Conservation (phyloP, 805 yeast species). For the Ogataea sp. region DNA sequence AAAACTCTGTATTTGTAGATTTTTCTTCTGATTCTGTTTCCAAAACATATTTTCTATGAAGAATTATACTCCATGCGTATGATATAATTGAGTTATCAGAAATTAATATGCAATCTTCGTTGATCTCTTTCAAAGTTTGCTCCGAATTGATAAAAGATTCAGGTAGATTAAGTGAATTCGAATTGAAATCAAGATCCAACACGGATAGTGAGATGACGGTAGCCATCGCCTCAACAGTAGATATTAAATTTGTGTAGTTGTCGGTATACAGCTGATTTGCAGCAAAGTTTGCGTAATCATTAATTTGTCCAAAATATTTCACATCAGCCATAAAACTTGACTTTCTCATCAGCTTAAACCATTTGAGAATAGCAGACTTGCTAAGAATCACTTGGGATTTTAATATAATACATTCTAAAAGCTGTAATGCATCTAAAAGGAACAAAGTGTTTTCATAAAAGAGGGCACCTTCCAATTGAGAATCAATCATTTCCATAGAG, state of each 20-base stretch:
- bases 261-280: not conserved
- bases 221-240: conserved; percentile 34
- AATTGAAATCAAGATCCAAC: conserved; percentile 48
- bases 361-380: conserved; percentile 28
- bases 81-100: conserved; percentile 33
- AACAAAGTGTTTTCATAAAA: conserved; percentile 9
- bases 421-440: conserved; percentile 17
- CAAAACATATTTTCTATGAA: conserved; percentile 42
- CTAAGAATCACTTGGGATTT: conserved; percentile 14
- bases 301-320: not conserved
- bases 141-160: conserved; percentile 34
- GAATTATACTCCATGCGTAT: conserved; percentile 60
- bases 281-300: not conserved
- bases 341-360: conserved; percentile 48
- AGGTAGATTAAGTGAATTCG: conserved; percentile 30
- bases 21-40: conserved; percentile 23
- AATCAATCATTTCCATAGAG: not conserved
- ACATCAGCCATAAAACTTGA: conserved; percentile 6
- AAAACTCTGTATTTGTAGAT: not conserved
- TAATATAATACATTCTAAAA: conserved; percentile 18
- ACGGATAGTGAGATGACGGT: conserved; percentile 44
- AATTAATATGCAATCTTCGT: conserved; percentile 25
- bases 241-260: not conserved
- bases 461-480: not conserved
- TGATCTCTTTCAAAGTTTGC: conserved; percentile 29